These are phyloP conservation scores for Mycena alexandri DNA, from an alignment of 768 basidiomycete genomes.

Conservation along the genomic window DNA sequence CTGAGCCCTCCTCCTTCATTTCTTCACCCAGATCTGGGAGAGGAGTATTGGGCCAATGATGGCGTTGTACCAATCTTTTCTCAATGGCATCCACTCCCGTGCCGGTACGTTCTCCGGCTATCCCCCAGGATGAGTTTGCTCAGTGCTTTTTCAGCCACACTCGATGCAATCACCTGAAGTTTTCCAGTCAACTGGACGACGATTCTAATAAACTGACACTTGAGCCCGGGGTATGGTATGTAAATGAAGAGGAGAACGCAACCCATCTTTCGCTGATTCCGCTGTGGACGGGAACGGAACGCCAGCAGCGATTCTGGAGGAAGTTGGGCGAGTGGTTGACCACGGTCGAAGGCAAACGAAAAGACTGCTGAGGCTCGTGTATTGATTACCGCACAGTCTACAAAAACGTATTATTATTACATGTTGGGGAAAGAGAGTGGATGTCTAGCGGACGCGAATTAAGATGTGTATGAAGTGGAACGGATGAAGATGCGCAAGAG, in stretches of 20 bases:
- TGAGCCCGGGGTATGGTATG: slow-evolving; percentile 58
- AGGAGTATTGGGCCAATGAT: slow-evolving; percentile 58
- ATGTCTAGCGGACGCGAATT: slow-evolving; percentile 40
- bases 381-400: slow-evolving; percentile 4
- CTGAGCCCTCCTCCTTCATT: slow-evolving; percentile 54
- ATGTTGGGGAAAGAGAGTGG: slow-evolving; percentile 26
- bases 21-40: slow-evolving; percentile 38
- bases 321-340: slow-evolving; percentile 54
- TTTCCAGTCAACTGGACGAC: neutral
- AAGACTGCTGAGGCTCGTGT: slow-evolving; percentile 11
- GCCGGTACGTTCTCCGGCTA: slow-evolving; percentile 48
- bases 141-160: slow-evolving; percentile 12
- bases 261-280: slow-evolving; percentile 58
- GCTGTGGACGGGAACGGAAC: slow-evolving; percentile 48
- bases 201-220: slow-evolving; percentile 12
- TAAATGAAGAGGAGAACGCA: slow-evolving; percentile 48
- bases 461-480: slow-evolving; percentile 10
- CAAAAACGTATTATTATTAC: slow-evolving; percentile 16
- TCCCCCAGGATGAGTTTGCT: neutral
- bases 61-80: slow-evolving; percentile 64
- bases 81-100: slow-evolving; percentile 63
- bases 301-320: slow-evolving; percentile 57
- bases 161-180: slow-evolving; percentile 17
- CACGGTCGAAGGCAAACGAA: slow-evolving; percentile 45
- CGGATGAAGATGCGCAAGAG: neutral